Evolutionary conservation across 495 filamentous ascomycete genomes (phyloP), one percentile per base, ranked within the genome.

Genomic region (Talaromyces thailandensis): DNA sequence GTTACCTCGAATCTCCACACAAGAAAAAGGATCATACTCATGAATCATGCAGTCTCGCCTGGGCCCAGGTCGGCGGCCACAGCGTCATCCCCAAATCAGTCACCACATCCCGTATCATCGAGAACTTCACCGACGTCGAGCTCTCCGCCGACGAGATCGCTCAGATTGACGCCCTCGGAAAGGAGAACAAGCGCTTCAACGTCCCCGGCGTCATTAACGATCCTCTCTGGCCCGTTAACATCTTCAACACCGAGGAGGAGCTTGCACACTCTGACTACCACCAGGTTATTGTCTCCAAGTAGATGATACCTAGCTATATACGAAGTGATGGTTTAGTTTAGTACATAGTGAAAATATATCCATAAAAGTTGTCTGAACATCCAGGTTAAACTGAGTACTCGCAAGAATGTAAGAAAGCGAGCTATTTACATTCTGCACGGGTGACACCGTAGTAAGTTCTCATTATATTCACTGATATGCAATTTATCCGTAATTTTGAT

Each of bases 81-180:
- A 77, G 74, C 63, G 78, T 81, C 64, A 81, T 81, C 66, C 78
- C 78, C 65, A 81, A 81, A 72, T 79, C 77, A 24, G 72, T 80
- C 37, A 81, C 76, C 18, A 67, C 76, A 24, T 76, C 75, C 32
- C 77, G 78, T 61, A 81, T 80, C 55, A 66, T 61, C 62, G 73
- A 74, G 62, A 81, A 81, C 75, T 80, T 81, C 71, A 69, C 77
- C 68, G 78, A 81, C 69, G 64, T 79, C 29, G 73, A 76, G 64
- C 73, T 82, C 53, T 71, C 77, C 1, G 62, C 75, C 31, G 76
- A 79, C 57, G 76, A 81, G 73, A 64, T 73, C 32, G 74, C 73
- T 14, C 71, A 81, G 71, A 71, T 79, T 59, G 68, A 70, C 56
- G 69, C 66, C 26, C 68, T 80, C 45, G 79, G 77, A 64, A 66